Evolutionary conservation across 306 rosid genomes (phyloP).

Genomic region (Pachyrhizus erosus): DNA sequence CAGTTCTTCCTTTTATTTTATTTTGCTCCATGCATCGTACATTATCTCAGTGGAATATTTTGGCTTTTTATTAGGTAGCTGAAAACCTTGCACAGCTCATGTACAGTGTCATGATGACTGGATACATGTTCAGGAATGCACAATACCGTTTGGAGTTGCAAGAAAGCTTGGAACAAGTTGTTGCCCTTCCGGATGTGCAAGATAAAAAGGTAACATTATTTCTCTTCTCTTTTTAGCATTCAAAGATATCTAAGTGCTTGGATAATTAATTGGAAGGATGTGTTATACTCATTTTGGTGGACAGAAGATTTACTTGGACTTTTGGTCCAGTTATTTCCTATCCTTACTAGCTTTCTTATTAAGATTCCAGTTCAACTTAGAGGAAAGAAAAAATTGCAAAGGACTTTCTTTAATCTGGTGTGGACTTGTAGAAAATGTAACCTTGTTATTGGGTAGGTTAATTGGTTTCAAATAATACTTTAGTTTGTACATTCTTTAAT

Average conservation of each 20-base stretch:
- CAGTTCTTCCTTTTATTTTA: conserved; percentile 14
- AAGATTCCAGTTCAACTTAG: conserved; percentile 9
- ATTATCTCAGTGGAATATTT: conserved; percentile 37
- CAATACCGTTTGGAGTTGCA: conserved; percentile 94
- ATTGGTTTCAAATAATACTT: conserved; percentile 17
- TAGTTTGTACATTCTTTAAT: conserved; percentile 40
- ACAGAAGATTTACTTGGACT: conserved; percentile 7
- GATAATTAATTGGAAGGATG: conserved; percentile 13
- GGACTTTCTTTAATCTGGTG: conserved; percentile 2
- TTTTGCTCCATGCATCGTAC: conserved; percentile 22
- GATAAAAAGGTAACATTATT: conserved; percentile 66
- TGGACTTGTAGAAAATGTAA: neutral
- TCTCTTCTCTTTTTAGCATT: conserved; percentile 37
- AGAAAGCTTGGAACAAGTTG: conserved; percentile 91
- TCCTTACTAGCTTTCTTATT: conserved; percentile 18
- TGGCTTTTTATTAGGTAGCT: conserved; percentile 74
- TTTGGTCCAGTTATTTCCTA: neutral
- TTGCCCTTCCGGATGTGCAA: conserved; percentile 86
- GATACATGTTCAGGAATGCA: conserved; percentile 95
- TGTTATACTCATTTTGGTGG: neutral
- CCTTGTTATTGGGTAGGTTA: conserved; percentile 5
- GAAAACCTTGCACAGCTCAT: conserved; percentile 98
- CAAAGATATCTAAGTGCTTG: conserved; percentile 4
- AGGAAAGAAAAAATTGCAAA: conserved; percentile 5
- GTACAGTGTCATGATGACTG: conserved; percentile 99